Evolutionary conservation across 2,329 filamentous ascomycete species (phyloP).

Genomic region (Diaporthe amygdali): DNA sequence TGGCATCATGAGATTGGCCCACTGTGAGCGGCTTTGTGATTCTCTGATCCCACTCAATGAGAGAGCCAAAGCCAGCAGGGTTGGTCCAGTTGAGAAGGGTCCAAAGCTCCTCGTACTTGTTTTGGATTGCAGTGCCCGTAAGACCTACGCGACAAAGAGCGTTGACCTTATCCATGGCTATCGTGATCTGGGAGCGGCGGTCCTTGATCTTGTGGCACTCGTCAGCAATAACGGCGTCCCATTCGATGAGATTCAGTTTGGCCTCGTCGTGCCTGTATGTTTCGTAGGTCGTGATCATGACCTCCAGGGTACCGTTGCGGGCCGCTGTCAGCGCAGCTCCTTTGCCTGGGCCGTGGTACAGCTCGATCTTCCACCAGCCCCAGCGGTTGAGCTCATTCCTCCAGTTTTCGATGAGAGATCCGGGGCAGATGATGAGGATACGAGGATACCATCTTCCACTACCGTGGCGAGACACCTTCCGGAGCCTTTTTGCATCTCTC

Average conservation of each 20-base stretch:
- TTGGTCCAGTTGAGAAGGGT: conserved; percentile 96
- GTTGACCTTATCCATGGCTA: conserved; percentile 89
- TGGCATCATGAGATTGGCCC: conserved; percentile 93
- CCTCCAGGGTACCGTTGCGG: conserved; percentile 77
- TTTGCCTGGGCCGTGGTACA: conserved; percentile 75
- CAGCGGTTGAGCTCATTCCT: conserved; percentile 82
- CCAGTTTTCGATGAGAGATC: conserved; percentile 91
- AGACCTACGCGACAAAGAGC: conserved; percentile 90
- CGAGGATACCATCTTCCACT: conserved; percentile 77
- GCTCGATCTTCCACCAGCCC: conserved; percentile 94
- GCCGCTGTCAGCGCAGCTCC: conserved; percentile 76
- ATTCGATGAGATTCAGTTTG: conserved; percentile 80
- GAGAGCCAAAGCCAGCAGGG: conserved; percentile 70
- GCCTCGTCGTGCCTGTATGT: conserved; percentile 83
- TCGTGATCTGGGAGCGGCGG: conserved; percentile 74
- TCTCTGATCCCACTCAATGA: conserved; percentile 77
- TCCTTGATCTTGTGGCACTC: conserved; percentile 94
- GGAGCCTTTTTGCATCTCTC: conserved; percentile 83
- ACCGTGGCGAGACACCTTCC: conserved; percentile 73
- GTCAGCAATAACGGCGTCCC: conserved; percentile 94
- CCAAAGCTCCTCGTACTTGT: conserved; percentile 97
- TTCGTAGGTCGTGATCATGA: conserved; percentile 92
- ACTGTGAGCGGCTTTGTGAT: conserved; percentile 82
- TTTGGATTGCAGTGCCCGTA: conserved; percentile 96
- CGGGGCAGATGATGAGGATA: conserved; percentile 86